Base-by-base conservation (phyloP, 345 rosid genomes). In the Sonneratia alba region DNA sequence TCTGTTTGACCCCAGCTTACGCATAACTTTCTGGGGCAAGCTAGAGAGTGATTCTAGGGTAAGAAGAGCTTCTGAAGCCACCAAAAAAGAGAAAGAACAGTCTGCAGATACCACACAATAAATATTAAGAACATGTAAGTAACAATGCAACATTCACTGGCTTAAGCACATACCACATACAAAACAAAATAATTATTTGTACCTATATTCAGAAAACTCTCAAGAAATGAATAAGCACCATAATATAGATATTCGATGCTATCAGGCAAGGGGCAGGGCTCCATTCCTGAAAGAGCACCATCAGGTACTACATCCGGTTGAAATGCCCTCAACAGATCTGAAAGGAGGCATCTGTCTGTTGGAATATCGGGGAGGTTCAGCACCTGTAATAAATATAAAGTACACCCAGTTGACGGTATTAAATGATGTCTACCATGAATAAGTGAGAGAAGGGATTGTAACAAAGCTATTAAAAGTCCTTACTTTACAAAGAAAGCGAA, bases 401-500 rank as follows among this genome's bases (percentile, higher is more conserved):
- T 68, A 72, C 72, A 5, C 18, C 32, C 70, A 75, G 24, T n/a
- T 59, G 14, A 47, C 49, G 27, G 63, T 49, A 43, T 51, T 40
- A 40, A 57, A 32, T 62, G 14, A 32, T 48, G 15, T 37, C 22
- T 55, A 36, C 36, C 16, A 15, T 34, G 32, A 40, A 15, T 6
- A 61, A 15, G 67, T 22, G 22, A 56, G 68, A 64, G 24, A 27
- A 19, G 70, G 51, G 45, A n/a, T 36, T 49, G 43, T 34, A 67
- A 22, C 40, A 56, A 62, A 72, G 67, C 71, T 24, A 77, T 64
- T 48, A 59, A 56, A 51, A 72, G 69, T 13, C 67, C 64, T 77
- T 73, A 88, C 97, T 93, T 92, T 90, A 65, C 80, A 82, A 73
- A 89, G 82, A 83, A 85, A 78, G 76, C 73, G 75, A 76, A 92